A percentile compares a stretch with the other conserved stretches of the same genome.
Evolutionary conservation across 305 asterid species (phyloP).

Genomic region (Fraxinus ornus): DNA sequence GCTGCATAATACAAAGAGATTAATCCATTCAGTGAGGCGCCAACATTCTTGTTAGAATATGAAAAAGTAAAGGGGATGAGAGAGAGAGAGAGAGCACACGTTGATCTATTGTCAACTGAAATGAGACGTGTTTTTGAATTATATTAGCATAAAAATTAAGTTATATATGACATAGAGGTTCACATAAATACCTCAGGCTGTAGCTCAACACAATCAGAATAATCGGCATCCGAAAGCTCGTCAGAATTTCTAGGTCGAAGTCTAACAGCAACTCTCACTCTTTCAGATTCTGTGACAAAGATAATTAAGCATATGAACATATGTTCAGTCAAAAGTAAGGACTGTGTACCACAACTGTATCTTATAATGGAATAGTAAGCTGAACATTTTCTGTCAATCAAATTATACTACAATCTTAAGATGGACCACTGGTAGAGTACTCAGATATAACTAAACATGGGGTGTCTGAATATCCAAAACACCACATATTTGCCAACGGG

Average conservation of each 20-base stretch:
- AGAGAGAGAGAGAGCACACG: not conserved
- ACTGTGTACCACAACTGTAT: not conserved
- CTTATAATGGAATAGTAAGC: not conserved
- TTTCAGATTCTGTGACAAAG: slow-evolving; percentile 60
- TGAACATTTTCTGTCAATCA: not conserved
- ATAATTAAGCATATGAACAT: slow-evolving; percentile 13
- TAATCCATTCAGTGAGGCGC: slow-evolving; percentile 15
- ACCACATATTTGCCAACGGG: not conserved
- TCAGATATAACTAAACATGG: not conserved
- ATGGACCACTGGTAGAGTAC: not conserved
- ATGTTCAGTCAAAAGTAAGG: not conserved
- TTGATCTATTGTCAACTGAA: not conserved
- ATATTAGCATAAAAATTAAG: not conserved
- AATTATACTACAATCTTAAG: not conserved
- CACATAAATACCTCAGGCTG: slow-evolving; percentile 73
- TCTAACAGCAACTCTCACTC: slow-evolving; percentile 95
- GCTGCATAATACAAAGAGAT: slow-evolving; percentile 47
- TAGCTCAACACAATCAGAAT: slow-evolving; percentile 77
- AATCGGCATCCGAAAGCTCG: slow-evolving; percentile 70
- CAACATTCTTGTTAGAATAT: not conserved
- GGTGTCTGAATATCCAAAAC: slow-evolving; percentile 8
- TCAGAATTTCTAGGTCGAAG: slow-evolving; percentile 81
- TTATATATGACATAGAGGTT: slow-evolving; percentile 4
- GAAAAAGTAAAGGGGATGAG: not conserved
- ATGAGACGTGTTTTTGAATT: not conserved